These are phyloP conservation scores for Pseudozyma sp. DNA, from an alignment of 1,284 basidiomycete species.

Conservation along the genomic window DNA sequence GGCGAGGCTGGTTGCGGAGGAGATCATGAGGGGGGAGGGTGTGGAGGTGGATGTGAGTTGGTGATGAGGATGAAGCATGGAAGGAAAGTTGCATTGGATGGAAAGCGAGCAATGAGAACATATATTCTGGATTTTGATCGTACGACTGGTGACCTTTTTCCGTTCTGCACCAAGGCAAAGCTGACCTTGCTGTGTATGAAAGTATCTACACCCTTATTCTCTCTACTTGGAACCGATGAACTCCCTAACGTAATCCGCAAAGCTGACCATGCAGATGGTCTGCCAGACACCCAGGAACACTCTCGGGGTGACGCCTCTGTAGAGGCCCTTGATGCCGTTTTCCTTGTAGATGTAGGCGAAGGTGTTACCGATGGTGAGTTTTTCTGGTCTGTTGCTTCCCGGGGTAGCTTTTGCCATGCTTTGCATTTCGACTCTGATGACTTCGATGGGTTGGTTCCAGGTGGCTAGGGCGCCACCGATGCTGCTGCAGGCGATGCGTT, in stretches of 20 bases:
- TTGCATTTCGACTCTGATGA: slow-evolving; percentile 98
- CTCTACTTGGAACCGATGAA: slow-evolving; percentile 47
- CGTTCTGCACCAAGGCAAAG: background rate
- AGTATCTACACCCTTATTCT: too few species aligned
- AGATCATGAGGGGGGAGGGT: slow-evolving; percentile 7
- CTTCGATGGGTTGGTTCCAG: slow-evolving; percentile 99
- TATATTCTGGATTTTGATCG: too few species aligned
- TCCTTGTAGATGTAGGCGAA: slow-evolving; percentile 92
- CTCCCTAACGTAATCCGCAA: slow-evolving; percentile 85
- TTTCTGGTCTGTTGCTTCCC: slow-evolving; percentile 80
- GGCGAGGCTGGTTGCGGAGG: slow-evolving; percentile 11
- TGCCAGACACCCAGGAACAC: slow-evolving; percentile 97
- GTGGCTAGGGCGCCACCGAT: slow-evolving; percentile 94
- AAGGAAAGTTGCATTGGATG: background rate
- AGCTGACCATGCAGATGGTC: slow-evolving; percentile 96
- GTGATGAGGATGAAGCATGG: too few species aligned
- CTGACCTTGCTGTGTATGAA: background rate
- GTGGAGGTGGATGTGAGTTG: background rate
- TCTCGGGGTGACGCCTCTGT: slow-evolving; percentile 95
- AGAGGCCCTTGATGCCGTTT: slow-evolving; percentile 95
- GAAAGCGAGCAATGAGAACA: too few species aligned
- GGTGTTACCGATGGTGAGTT: slow-evolving; percentile 89
- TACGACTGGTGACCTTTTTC: too few species aligned
- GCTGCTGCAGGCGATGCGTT: slow-evolving; percentile 90
- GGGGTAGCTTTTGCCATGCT: slow-evolving; percentile 87